phyloP scores from a whole-genome alignment of 2,329 filamentous ascomycete genomes.

The Dactylonectria estremocensis region DNA sequence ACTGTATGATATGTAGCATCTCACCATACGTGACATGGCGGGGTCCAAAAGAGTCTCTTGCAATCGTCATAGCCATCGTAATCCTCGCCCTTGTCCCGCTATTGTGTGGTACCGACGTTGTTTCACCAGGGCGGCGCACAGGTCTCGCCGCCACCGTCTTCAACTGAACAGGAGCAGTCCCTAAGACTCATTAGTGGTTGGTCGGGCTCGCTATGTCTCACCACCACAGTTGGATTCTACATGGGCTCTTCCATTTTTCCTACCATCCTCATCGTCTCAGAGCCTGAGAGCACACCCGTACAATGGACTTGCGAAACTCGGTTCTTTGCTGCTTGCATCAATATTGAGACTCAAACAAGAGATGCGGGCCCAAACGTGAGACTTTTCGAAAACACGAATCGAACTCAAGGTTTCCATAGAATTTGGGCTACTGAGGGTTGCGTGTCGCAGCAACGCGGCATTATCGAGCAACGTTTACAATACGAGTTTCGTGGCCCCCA shows the following conservation, averaged over 20 bases:
- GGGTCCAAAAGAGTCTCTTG: neutral
- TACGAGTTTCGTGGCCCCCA: conserved; percentile 19
- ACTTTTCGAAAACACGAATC: neutral
- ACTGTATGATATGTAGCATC: neutral
- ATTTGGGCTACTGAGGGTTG: neutral
- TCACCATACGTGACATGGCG: neutral
- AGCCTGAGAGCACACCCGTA: conserved; percentile 9
- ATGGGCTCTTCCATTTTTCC: neutral
- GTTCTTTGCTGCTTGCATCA: neutral
- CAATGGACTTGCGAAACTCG: conserved; percentile 6
- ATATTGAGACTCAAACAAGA: neutral
- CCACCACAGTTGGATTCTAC: conserved; percentile 2
- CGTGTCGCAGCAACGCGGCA: conserved; percentile 5
- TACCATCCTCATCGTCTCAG: neutral
- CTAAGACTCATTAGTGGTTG: neutral
- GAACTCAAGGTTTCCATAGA: neutral
- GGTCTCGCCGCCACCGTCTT: conserved; percentile 30
- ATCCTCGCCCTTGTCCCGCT: neutral
- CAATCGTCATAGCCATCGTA: conserved; percentile 1
- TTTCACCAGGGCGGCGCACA: conserved; percentile 20
- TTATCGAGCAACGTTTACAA: conserved; percentile 12
- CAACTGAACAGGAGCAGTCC: neutral
- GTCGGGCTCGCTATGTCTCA: conserved; percentile 16
- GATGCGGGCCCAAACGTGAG: neutral
- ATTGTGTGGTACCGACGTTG: conserved; percentile 17